Evolutionary conservation across 768 basidiomycete genomes (phyloP), one percentile per base, ranked within the genome.

Genomic region (Mrakia frigida): DNA sequence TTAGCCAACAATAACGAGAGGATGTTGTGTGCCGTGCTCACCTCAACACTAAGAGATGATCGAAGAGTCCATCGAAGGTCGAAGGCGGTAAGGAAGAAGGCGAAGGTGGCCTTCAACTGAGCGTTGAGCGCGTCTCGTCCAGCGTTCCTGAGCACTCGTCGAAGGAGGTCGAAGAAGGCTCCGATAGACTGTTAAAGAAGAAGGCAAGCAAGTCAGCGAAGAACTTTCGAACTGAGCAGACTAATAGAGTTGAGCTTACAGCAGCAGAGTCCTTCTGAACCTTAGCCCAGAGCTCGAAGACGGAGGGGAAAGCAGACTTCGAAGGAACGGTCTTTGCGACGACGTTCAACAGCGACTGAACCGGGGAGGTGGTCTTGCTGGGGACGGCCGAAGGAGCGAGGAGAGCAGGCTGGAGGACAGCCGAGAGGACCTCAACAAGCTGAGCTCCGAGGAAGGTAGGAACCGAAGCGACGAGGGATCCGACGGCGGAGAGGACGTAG

Each of bases 11-110:
- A 70, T 0, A 70, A 46, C 18, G 6, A 72, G 56, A 72, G 11
- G 41, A 28, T 0, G 28, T 10, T 3, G 67, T 23, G 14, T 31
- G 3, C 2, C 16, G 21, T 2, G 23, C 50, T 53, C 10, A 72
- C 70, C 52, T 77, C 73, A n/a, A 39, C 33, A 23, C 39, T 43
- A 39, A 78, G 41, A 10, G 61, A 46, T 11, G 53, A 25, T 23
- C 68, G 46, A n/a, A 61, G 35, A 37, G 65, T 59, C 77, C 77
- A 81, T 63, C 85, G 83, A 1, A 90, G 82, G 78, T 91, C 90
- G 79, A 96, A 90, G 5, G 88, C 89, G 23, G 90, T 88, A 68
- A 95, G 84, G 86, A 94, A 93, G 23, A 92, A 86, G 77, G 89
- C 90, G 85, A 93, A 94, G 50, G 91, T 79, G 4, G 86, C 77